These are phyloP conservation scores for Teratosphaeria pseudoeucalypti DNA, from an alignment of 2,329 filamentous ascomycete genomes.

Conservation along the genomic window DNA sequence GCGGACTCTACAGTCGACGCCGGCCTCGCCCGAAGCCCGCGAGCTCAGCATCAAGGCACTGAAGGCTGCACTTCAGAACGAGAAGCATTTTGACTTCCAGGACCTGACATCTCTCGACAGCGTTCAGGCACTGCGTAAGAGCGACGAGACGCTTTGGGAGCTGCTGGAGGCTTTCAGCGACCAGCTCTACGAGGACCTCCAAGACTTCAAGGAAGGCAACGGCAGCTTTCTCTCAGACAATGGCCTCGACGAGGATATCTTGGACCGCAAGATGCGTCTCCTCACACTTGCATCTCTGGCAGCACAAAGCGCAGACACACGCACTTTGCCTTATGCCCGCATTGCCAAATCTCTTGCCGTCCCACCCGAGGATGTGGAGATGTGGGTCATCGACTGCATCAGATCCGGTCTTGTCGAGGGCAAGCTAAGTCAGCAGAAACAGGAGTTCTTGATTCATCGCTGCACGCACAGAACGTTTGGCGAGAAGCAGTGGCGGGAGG, in stretches of 20 bases:
- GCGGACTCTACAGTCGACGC: conserved; percentile 57
- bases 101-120: conserved; percentile 61
- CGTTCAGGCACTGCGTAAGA: conserved; percentile 76
- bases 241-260: conserved; percentile 56
- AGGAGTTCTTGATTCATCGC: conserved; percentile 90
- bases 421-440: conserved; percentile 84
- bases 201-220: conserved; percentile 89
- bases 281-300: conserved; percentile 86
- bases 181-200: conserved; percentile 89
- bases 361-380: conserved; percentile 74
- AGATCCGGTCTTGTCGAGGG: conserved; percentile 91
- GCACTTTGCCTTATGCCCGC: conserved; percentile 76
- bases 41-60: conserved; percentile 54
- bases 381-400: conserved; percentile 98
- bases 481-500: conserved; percentile 96
- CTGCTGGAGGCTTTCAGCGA: conserved; percentile 91
- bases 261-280: conserved; percentile 92
- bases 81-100: conserved; percentile 61
- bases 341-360: conserved; percentile 82
- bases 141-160: conserved; percentile 76
- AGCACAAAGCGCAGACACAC: conserved; percentile 62
- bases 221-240: conserved; percentile 72
- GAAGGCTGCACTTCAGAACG: conserved; percentile 55
- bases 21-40: conserved; percentile 44
- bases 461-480: conserved; percentile 95